phyloP scores from a whole-genome alignment of 1,284 basidiomycete species.

The Pholiota adiposa region DNA sequence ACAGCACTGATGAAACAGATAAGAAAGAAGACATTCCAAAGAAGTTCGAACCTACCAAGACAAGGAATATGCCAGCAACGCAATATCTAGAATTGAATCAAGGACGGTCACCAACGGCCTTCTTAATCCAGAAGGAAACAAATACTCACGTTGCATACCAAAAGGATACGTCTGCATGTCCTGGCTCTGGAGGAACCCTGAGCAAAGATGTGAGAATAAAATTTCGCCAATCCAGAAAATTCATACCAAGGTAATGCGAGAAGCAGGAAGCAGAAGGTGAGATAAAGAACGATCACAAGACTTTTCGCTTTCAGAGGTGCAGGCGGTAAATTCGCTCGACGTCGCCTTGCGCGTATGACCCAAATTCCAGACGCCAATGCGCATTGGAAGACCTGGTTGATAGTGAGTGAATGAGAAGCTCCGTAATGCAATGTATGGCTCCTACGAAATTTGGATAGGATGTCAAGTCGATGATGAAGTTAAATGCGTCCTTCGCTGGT shows the following conservation, averaged over 20 bases:
- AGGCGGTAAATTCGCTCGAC: constrained; percentile 20
- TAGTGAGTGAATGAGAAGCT: not conserved
- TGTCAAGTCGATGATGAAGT: constrained; percentile 36
- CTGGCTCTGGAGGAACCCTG: constrained; percentile 34
- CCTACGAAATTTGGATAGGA: constrained; percentile 34
- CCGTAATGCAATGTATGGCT: not conserved
- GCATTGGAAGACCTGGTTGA: constrained; percentile 31
- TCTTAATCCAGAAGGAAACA: not conserved
- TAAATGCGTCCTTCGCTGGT: constrained; percentile 37
- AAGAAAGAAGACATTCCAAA: not conserved
- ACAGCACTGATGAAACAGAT: constrained; percentile 27
- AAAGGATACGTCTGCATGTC: constrained; percentile 35
- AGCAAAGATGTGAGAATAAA: not conserved
- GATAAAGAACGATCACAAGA: constrained; percentile 25
- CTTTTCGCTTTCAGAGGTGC: constrained; percentile 30
- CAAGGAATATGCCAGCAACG: constrained; percentile 31
- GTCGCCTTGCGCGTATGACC: constrained; percentile 30
- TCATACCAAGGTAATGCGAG: constrained; percentile 35
- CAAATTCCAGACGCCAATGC: constrained; percentile 32
- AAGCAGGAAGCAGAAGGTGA: constrained; percentile 30
- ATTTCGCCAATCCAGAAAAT: not conserved
- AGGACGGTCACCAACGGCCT: not conserved
- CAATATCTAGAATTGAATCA: constrained; percentile 17
- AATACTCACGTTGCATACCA: constrained; percentile 34
- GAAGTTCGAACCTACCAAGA: constrained; percentile 27